Evolutionary conservation across 148 eudicot genomes (phyloP).

Genomic region (Rhododendron kiyosumense): DNA sequence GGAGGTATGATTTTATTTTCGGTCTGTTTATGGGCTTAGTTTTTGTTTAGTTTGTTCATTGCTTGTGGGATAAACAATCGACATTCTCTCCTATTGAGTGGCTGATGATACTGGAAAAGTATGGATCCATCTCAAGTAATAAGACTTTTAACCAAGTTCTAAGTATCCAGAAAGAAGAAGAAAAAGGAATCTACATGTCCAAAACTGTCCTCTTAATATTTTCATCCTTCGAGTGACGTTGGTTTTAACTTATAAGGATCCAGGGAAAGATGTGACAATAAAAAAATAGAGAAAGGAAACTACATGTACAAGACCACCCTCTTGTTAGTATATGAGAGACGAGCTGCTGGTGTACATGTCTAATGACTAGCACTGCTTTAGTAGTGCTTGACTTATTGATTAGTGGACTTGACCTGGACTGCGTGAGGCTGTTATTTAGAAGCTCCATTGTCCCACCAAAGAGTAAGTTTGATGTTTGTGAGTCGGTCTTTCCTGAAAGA

Average conservation of each 20-base stretch:
- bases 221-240: not conserved
- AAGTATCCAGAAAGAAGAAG: not conserved
- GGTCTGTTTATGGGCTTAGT: not conserved
- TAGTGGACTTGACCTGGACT: not conserved
- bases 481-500: not conserved
- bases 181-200: not conserved
- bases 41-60: not conserved
- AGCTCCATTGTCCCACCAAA: not conserved
- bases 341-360: not conserved
- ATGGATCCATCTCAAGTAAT: not conserved
- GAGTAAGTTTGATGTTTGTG: not conserved
- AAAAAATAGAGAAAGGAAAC: not conserved
- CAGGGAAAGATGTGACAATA: not conserved
- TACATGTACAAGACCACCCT: not conserved
- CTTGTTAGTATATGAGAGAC: not conserved
- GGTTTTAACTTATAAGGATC: not conserved
- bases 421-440: not conserved
- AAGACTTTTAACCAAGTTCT: not conserved
- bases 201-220: not conserved
- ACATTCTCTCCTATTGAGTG: not conserved
- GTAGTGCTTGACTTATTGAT: not conserved
- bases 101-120: not conserved
- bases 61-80: not conserved
- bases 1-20: constrained; percentile 40
- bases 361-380: not conserved